Conservation (phyloP, 176 grass and related monocot species). For the Tillandsia leiboldiana region DNA sequence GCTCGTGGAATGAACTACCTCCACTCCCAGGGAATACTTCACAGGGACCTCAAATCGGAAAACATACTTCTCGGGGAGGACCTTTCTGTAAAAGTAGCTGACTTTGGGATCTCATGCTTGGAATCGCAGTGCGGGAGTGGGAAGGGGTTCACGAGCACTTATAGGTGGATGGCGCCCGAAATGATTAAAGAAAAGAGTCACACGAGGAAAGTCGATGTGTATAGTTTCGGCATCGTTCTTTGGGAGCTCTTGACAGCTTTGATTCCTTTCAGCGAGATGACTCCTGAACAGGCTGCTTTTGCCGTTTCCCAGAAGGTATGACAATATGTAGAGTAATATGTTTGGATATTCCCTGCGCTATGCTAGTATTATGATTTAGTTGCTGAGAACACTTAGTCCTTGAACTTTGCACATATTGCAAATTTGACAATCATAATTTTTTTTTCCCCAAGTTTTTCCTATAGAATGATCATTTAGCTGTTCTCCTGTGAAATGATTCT, state of each 20-base stretch:
- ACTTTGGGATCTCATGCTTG: slow-evolving; percentile 96
- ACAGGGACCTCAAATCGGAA: slow-evolving; percentile 95
- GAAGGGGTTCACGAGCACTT: slow-evolving; percentile 92
- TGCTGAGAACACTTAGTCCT: no score
- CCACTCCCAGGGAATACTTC: slow-evolving; percentile 85
- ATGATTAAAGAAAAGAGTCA: slow-evolving; percentile 95
- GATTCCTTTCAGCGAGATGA: slow-evolving; percentile 85
- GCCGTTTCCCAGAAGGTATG: slow-evolving; percentile 93
- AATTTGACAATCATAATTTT: no score
- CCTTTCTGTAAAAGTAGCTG: slow-evolving; percentile 87
- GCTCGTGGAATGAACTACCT: slow-evolving; percentile 94
- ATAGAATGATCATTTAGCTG: no score
- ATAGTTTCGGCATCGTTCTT: slow-evolving; percentile 89
- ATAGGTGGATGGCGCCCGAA: slow-evolving; percentile 98
- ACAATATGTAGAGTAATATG: slow-evolving; percentile 14
- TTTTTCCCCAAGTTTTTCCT: no score
- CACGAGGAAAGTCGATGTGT: slow-evolving; percentile 92
- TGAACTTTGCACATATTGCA: no score
- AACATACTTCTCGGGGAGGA: slow-evolving; percentile 96
- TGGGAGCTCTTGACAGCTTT: slow-evolving; percentile 88
- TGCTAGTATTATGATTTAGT: no score
- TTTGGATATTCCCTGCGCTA: neutral
- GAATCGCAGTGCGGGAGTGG: slow-evolving; percentile 74
- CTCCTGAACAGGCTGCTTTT: slow-evolving; percentile 87
- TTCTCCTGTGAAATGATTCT: no score